These are phyloP conservation scores for Irpex sp. DNA, from an alignment of 1,284 basidiomycete genomes.

Conservation along the genomic window DNA sequence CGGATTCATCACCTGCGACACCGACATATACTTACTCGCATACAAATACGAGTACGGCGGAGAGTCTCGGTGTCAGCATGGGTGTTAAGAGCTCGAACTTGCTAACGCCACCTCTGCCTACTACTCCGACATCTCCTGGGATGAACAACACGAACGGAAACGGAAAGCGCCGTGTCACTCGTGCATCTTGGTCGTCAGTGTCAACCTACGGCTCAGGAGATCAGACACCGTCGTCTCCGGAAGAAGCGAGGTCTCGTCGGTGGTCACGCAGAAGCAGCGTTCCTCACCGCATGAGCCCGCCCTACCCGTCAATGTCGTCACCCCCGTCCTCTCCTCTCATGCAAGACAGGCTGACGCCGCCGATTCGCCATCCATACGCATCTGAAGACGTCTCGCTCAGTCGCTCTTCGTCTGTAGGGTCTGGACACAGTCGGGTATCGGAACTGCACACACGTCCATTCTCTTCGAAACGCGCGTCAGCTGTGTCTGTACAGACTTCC, in stretches of 20 bases:
- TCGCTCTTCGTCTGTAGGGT: conserved; percentile 39
- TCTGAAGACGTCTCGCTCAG: conserved; percentile 33
- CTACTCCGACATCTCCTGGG: conserved; percentile 12
- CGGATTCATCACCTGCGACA: neutral
- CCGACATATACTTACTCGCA: conserved; percentile 24
- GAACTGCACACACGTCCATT: conserved; percentile 34
- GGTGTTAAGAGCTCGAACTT: conserved; percentile 23
- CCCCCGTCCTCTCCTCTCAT: conserved; percentile 26
- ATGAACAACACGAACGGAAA: conserved; percentile 31
- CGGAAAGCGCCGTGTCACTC: conserved; percentile 27
- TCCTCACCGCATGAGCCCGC: conserved; percentile 50
- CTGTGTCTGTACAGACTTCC: conserved; percentile 46
- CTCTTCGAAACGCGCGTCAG: conserved; percentile 56
- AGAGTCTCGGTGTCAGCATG: conserved; percentile 33
- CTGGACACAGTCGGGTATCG: conserved; percentile 41
- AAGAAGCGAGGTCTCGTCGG: conserved; percentile 33
- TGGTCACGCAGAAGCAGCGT: conserved; percentile 57
- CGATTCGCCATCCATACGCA: conserved; percentile 28
- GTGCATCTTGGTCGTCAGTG: conserved; percentile 44
- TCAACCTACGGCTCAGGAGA: conserved; percentile 46
- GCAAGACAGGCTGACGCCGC: conserved; percentile 13
- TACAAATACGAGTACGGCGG: conserved; percentile 29
- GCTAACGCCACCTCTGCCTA: conserved; percentile 5
- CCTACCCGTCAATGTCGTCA: conserved; percentile 48
- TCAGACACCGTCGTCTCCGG: conserved; percentile 24